These are phyloP conservation scores for Fonticula alba DNA, from an alignment of 78 protist genomes.

Conservation along the genomic window DNA sequence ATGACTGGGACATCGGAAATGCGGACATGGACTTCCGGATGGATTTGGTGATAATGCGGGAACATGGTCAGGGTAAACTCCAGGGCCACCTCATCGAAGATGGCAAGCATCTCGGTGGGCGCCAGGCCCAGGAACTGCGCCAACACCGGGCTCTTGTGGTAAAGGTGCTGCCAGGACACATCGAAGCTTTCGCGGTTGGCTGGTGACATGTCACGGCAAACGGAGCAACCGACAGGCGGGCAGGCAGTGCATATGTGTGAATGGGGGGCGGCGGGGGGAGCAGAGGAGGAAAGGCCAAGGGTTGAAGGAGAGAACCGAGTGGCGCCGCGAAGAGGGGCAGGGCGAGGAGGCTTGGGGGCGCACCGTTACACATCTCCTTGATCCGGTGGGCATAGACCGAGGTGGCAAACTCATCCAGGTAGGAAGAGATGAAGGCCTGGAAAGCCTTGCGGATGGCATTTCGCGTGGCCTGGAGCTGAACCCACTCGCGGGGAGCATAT, in stretches of 20 bases:
- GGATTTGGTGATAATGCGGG: slow-evolving; percentile 36
- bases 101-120: slow-evolving; percentile 62
- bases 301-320: no score
- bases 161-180: slow-evolving; percentile 34
- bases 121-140: slow-evolving; percentile 67
- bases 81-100: slow-evolving; percentile 53
- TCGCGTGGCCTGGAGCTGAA: slow-evolving; percentile 15
- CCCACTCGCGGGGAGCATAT: slow-evolving; percentile 31
- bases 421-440: slow-evolving; percentile 3
- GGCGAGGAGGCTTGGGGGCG: no score
- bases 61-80: not conserved
- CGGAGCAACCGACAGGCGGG: no score
- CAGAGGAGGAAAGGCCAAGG: no score
- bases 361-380: not conserved
- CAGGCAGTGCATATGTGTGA: not conserved
- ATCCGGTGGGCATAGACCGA: not conserved
- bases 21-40: slow-evolving; percentile 61
- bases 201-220: not conserved
- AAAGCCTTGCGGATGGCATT: slow-evolving; percentile 19
- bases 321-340: no score
- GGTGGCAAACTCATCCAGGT: not conserved
- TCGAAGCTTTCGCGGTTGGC: slow-evolving; percentile 18
- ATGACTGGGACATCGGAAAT: slow-evolving; percentile 63
- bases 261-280: not conserved
- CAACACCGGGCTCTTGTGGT: slow-evolving; percentile 8